Evolutionary conservation across 441 rosid species (phyloP).

Genomic region (Flueggea neowawraea): DNA sequence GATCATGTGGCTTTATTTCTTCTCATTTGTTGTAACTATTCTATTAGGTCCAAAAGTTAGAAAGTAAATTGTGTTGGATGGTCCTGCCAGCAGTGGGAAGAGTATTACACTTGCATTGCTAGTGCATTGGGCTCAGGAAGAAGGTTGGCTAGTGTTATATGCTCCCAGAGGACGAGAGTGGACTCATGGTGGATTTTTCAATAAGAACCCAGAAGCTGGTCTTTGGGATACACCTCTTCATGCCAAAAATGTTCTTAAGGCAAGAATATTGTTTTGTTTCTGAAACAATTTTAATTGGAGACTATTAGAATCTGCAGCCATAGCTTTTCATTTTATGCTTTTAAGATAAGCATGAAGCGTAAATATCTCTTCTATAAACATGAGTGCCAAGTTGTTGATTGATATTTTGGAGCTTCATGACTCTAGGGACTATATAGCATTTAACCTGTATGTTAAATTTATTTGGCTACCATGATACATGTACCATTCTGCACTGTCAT

Average conservation of each 20-base stretch:
- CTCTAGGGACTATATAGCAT: neutral
- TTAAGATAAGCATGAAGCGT: neutral
- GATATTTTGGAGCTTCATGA: neutral
- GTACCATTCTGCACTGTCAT: neutral
- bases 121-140: conserved; percentile 97
- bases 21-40: neutral
- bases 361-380: neutral
- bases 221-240: conserved; percentile 95
- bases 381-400: neutral
- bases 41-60: conserved; percentile 52
- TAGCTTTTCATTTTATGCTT: no score
- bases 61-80: conserved; percentile 91
- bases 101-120: conserved; percentile 90
- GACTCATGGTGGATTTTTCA: conserved; percentile 92
- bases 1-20: neutral
- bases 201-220: conserved; percentile 75
- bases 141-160: conserved; percentile 96
- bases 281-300: neutral
- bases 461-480: neutral
- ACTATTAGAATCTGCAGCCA: no score
- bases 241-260: conserved; percentile 86
- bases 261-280: conserved; percentile 24
- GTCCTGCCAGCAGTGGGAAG: conserved; percentile 91
- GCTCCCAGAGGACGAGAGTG: conserved; percentile 84
- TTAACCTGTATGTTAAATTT: neutral